Conservation (phyloP, 1,284 basidiomycete genomes). For the Rhodotorula sp. region DNA sequence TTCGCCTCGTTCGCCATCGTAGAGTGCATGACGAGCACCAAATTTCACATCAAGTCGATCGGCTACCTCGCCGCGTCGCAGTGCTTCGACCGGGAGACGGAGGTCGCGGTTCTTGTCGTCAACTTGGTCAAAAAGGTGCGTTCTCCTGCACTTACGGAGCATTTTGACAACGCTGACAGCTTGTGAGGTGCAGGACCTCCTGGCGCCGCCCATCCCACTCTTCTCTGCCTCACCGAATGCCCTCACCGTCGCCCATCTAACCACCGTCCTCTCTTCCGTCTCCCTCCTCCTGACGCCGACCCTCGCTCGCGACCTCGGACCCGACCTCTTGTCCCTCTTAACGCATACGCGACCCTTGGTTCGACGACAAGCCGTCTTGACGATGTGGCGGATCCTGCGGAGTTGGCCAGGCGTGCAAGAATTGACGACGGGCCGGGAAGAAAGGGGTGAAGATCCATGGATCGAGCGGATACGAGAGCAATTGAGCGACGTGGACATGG, state of each 20-base stretch:
- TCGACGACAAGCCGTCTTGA: slow-evolving; percentile 40
- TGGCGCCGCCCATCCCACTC: slow-evolving; percentile 63
- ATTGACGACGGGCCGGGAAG: slow-evolving; percentile 32
- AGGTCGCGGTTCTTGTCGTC: slow-evolving; percentile 95
- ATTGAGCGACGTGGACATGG: slow-evolving; percentile 77
- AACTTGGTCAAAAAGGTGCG: slow-evolving; percentile 93
- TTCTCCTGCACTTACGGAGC: neutral
- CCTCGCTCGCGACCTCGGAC: slow-evolving; percentile 80
- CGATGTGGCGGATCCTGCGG: slow-evolving; percentile 38
- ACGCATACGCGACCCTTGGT: slow-evolving; percentile 78
- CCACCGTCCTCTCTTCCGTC: slow-evolving; percentile 69
- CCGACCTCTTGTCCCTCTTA: slow-evolving; percentile 81
- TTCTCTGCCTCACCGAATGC: slow-evolving; percentile 63
- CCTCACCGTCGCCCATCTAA: slow-evolving; percentile 37
- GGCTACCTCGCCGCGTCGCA: slow-evolving; percentile 93
- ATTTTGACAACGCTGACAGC: neutral
- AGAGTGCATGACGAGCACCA: slow-evolving; percentile 93
- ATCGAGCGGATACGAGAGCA: slow-evolving; percentile 75
- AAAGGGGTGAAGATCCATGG: slow-evolving; percentile 50
- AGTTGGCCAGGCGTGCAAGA: slow-evolving; percentile 37
- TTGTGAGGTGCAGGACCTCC: slow-evolving; percentile 64
- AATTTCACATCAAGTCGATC: slow-evolving; percentile 87
- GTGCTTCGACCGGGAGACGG: slow-evolving; percentile 89
- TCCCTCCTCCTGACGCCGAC: slow-evolving; percentile 85
- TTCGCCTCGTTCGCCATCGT: slow-evolving; percentile 92